Percentiles rank a stretch among this genome's conserved stretches.
phyloP scores from a whole-genome alignment of 495 filamentous ascomycete genomes.

The Aspergillus ostianus region DNA sequence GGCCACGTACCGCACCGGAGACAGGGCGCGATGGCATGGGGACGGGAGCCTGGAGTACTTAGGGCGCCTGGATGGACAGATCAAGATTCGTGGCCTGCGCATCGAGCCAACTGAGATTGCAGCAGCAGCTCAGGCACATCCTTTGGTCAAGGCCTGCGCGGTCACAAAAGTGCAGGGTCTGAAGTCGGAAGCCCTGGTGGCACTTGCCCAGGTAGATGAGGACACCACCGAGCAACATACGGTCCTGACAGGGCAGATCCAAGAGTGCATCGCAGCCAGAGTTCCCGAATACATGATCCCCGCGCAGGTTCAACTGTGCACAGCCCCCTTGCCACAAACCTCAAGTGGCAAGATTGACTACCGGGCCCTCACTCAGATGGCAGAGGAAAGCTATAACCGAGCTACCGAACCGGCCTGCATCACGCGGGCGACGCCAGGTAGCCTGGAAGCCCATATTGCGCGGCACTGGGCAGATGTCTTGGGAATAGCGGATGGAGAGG shows the following conservation, averaged over 20 bases:
- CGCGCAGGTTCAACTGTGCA: not conserved
- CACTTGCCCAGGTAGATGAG: not conserved
- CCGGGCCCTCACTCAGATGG: not conserved
- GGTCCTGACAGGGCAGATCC: not conserved
- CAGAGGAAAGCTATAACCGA: slow-evolving; percentile 3
- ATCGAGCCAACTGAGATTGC: slow-evolving; percentile 6
- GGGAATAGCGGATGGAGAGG: not conserved
- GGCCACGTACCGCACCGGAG: slow-evolving; percentile 8
- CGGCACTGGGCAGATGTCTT: slow-evolving; percentile 6
- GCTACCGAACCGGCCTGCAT: not conserved
- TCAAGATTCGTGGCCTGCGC: slow-evolving; percentile 9
- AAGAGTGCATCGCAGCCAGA: not conserved
- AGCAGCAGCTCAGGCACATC: not conserved
- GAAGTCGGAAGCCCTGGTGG: not conserved
- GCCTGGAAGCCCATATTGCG: slow-evolving; percentile 5
- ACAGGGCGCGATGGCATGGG: slow-evolving; percentile 1
- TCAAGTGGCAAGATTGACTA: slow-evolving; percentile 7
- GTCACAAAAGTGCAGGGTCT: slow-evolving; percentile 2
- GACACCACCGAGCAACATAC: not conserved
- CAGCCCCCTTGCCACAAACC: slow-evolving; percentile 3
- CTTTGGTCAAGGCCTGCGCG: not conserved
- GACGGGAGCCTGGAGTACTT: slow-evolving; percentile 4
- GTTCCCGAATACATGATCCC: slow-evolving; percentile 7
- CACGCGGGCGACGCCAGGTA: slow-evolving; percentile 1
- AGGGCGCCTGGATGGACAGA: slow-evolving; percentile 10